Evolutionary conservation across 1,284 basidiomycete genomes (phyloP).

Genomic region (Exobasidium cylindrosporum): DNA sequence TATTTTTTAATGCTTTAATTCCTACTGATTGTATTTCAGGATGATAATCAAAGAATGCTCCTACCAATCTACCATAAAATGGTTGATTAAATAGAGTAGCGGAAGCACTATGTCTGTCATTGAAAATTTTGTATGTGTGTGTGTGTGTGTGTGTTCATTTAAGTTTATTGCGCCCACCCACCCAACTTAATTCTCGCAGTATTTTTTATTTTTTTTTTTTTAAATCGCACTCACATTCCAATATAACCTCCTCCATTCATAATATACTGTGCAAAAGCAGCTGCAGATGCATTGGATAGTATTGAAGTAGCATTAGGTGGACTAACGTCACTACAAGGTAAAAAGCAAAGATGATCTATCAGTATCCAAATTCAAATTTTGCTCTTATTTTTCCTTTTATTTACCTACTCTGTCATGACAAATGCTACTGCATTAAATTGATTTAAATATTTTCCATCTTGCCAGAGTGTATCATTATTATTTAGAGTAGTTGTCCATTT

Average conservation of each 20-base stretch:
- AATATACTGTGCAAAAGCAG: constrained; percentile 67
- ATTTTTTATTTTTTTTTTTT: too few species aligned
- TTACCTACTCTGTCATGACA: constrained; percentile 55
- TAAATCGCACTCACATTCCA: constrained; percentile 60
- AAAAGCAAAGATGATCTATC: neutral
- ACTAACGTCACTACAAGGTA: constrained; percentile 66
- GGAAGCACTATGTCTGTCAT: constrained; percentile 64
- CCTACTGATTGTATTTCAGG: constrained; percentile 64
- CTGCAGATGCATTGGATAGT: constrained; percentile 64
- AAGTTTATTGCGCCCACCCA: too few species aligned
- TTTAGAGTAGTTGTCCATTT: constrained; percentile 28
- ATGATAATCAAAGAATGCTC: constrained; percentile 74
- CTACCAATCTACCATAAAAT: constrained; percentile 62
- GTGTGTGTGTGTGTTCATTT: too few species aligned
- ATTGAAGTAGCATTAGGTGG: constrained; percentile 58
- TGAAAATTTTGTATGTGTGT: too few species aligned
- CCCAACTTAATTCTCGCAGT: too few species aligned
- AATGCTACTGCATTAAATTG: constrained; percentile 62
- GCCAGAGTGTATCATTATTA: constrained; percentile 29
- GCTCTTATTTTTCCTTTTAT: neutral
- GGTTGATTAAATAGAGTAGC: constrained; percentile 68
- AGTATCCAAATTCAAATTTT: neutral
- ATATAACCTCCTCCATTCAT: constrained; percentile 70
- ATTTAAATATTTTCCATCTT: constrained; percentile 24
- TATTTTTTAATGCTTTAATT: constrained; percentile 16